Base-by-base conservation (phyloP, 345 rosid species). In the Nasturtium officinale region DNA sequence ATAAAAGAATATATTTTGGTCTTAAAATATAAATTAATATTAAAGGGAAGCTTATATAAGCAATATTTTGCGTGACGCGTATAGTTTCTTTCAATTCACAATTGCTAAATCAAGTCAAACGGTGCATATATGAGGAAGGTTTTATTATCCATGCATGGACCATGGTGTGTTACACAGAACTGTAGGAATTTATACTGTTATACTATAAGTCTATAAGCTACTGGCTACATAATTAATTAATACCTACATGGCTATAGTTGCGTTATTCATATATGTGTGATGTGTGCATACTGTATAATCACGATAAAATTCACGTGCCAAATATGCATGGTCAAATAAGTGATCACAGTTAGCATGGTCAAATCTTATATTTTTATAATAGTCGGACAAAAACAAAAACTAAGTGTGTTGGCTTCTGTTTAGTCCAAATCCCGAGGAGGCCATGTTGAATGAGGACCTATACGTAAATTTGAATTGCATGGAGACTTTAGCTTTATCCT, bases 91-190 rank as follows among this genome's bases (percentile, higher is more conserved):
- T 63, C 28, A 64, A 73, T 29, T 64, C 40, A 62, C 46, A 54
- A 32, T 45, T 29, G 40, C 57, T 10, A 45, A 64, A 45, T 73
- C 71, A 73, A 74, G 72, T 46, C 66, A 74, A 74, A 65, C 42
- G 9, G 32, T 65, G 59, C 43, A 21, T 45, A 55, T 46, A 33
- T 10, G 33, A 57, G 77, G 59, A 74, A 23, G 71, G 71, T 55
- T 8, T 43, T 23, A 23, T 23, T 3, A 43, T 50, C 66, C 46
- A 57, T 25, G 13, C 40, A 10, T 37, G 1, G 40, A 37, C 40
- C 40, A 37, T 37, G 13, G 40, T 37, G n/a, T n/a, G 12, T 35
- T 35, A 37, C 3, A 37, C 40, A 37, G 13, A 37, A 37, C 13
- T n/a, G n/a, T n/a, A n/a, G n/a, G n/a, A n/a, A n/a, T n/a, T 37